Evolutionary conservation across 2,329 filamentous ascomycete species (phyloP), one percentile per base, ranked within the genome.

Genomic region (Pseudomassariella vexata): DNA sequence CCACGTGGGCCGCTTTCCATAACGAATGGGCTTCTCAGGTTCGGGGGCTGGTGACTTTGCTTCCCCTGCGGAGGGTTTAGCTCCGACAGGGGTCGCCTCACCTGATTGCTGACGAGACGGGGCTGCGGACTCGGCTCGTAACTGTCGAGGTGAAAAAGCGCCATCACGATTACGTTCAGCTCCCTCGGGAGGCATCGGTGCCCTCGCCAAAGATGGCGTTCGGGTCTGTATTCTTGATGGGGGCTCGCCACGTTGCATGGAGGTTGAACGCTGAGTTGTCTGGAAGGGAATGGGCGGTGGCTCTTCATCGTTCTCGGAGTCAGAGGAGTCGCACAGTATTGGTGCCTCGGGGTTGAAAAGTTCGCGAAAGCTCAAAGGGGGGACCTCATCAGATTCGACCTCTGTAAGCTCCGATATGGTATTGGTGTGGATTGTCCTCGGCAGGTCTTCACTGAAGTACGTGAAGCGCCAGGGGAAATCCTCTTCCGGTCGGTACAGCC

Each of bases 361-460:
- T 47, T 95, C 85, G 37, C 73, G 73, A 55, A 98, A 98, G 25
- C 76, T 84, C 38, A n/a, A n/a, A n/a, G n/a, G n/a, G n/a, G n/a
- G n/a, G n/a, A n/a, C n/a, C n/a, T n/a, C n/a, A n/a, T n/a, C n/a
- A n/a, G 81, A 75, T 5, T 87, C 92, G 1, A 85, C 81, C 45
- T 95, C 88, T 7, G 94, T 74, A 14, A 98, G 72, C 55, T 95
- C 92, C 3, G 88, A 94, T 36, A 98, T 95, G 1, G 84, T 92
- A 57, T 94, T 86, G 38, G 88, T 92, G 58, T 98, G 92, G 40
- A 98, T 94, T 0, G 92, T 98, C 56, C 85, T 94, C 49, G 87
- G 83, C 35, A 96, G 87, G 41, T 95, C 87, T 54, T 96, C 92
- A 57, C 96, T 96, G 70, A 98, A 98, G 58, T 98, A 98, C 0